Conservation (phyloP, 371 early-diverging fungal species). For the Rhizopus stolonifer region DNA sequence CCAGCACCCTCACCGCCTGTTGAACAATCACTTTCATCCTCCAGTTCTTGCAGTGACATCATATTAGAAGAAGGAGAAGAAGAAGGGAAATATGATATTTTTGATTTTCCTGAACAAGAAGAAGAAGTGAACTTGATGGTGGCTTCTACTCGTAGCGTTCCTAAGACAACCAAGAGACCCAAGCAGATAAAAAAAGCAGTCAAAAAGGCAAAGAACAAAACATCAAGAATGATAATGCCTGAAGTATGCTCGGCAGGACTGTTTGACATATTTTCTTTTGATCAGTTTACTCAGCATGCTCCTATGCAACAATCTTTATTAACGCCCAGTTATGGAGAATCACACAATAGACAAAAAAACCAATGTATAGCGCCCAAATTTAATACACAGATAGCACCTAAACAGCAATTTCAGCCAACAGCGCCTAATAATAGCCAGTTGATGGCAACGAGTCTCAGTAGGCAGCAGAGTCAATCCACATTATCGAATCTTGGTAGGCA, state of each 20-base stretch:
- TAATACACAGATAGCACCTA: too few species aligned
- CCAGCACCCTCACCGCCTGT: background rate
- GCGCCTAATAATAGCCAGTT: too few species aligned
- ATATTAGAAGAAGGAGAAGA: background rate
- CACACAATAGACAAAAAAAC: too few species aligned
- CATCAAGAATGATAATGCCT: background rate
- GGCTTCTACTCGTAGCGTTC: constrained; percentile 3
- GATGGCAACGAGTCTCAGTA: too few species aligned
- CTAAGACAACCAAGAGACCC: constrained; percentile 1
- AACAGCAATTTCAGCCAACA: too few species aligned
- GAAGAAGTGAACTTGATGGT: constrained; percentile 18
- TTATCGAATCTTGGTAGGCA: too few species aligned
- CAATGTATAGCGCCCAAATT: too few species aligned
- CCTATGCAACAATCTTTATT: too few species aligned
- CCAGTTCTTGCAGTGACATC: constrained; percentile 1
- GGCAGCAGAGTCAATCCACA: too few species aligned
- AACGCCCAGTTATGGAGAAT: too few species aligned
- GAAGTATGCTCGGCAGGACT: background rate
- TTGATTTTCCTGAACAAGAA: constrained; percentile 18
- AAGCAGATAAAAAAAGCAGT: background rate
- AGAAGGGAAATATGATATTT: constrained; percentile 3
- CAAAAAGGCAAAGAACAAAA: background rate
- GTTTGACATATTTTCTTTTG: background rate
- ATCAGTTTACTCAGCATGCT: too few species aligned
- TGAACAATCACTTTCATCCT: background rate